Conservation (phyloP, 176 grass and related monocot genomes). For the Raddia guianensis region DNA sequence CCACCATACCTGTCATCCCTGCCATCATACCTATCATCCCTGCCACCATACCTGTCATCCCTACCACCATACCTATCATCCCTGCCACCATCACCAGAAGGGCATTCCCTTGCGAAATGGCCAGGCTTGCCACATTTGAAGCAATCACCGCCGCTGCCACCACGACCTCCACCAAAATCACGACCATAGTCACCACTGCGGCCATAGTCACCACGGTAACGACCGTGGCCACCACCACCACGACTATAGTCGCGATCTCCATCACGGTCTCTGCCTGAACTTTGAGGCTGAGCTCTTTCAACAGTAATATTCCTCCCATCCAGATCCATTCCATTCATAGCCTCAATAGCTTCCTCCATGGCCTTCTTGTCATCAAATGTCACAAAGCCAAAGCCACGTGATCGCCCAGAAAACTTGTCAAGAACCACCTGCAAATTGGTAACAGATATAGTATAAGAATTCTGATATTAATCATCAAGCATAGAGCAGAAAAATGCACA, state of each 20-base stretch:
- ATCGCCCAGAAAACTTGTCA: slow-evolving; percentile 60
- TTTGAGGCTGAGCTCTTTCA: slow-evolving; percentile 64
- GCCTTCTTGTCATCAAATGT: slow-evolving; percentile 59
- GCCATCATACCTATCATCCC: slow-evolving; percentile 61
- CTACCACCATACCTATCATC: slow-evolving; percentile 55
- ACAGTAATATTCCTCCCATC: slow-evolving; percentile 67
- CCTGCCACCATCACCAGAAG: slow-evolving; percentile 66
- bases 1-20: slow-evolving; percentile 59
- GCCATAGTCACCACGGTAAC: slow-evolving; percentile 25
- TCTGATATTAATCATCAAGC: neutral
- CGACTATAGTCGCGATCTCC: slow-evolving; percentile 44
- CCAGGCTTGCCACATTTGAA: slow-evolving; percentile 70
- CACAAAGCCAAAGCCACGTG: slow-evolving; percentile 63
- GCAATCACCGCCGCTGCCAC: slow-evolving; percentile 50
- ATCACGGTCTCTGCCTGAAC: slow-evolving; percentile 52
- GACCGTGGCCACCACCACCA: slow-evolving; percentile 35
- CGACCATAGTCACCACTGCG: slow-evolving; percentile 46
- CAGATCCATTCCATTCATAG: slow-evolving; percentile 66
- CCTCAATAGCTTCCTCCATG: slow-evolving; percentile 64
- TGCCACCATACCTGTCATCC: slow-evolving; percentile 59
- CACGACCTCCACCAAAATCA: slow-evolving; percentile 57
- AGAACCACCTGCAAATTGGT: slow-evolving; percentile 49
- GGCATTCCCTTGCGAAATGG: slow-evolving; percentile 68
- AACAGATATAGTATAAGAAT: neutral
- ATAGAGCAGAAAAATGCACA: neutral